Base-by-base conservation (phyloP, 148 eudicot genomes). In the Rhododendron molle region DNA sequence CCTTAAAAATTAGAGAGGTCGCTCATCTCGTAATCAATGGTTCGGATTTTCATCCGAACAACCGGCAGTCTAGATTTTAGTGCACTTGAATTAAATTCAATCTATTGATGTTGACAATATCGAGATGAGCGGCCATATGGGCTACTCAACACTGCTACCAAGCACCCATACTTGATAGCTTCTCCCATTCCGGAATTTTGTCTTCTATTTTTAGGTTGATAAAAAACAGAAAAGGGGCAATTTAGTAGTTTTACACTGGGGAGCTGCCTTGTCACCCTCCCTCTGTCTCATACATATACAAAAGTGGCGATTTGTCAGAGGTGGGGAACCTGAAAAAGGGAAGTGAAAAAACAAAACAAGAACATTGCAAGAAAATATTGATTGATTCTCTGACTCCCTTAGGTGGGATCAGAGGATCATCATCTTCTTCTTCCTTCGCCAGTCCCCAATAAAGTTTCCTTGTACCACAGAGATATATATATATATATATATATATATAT, bases 331-430 rank as follows among this genome's bases (percentile, higher is more conserved):
- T 43, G 21, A 46, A 81, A 72, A 47, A 50, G 54, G 72, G 11
- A 12, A 32, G 20, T 52, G 15, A 13, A 30, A 86, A 30, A 60
- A 6, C 15, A 50, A 73, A 18, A 30, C 12, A 84, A 72, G 50
- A 74, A 47, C 58, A 16, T 47, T 84, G 72, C 28, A 44, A 81
- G 67, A 60, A 50, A 62, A 44, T 62, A 28, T 65, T 78, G 85
- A 56, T 74, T 83, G 80, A 80, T 87, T 87, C 91, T 89, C 89
- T 93, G 91, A 86, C 88, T 91, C 91, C 93, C 81, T 67, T 82
- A 46, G 50, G 36, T 85, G 94, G 94, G 90, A 87, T 87, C 91
- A 93, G 93, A 84, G 91, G 85, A 86, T 90, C 88, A 80, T 74
- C 78, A 0, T 60, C 76, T 62, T 88, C 74, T 72, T 88, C 82